Conservation (phyloP, 768 basidiomycete species). For the Kwoniella bestiolae region DNA sequence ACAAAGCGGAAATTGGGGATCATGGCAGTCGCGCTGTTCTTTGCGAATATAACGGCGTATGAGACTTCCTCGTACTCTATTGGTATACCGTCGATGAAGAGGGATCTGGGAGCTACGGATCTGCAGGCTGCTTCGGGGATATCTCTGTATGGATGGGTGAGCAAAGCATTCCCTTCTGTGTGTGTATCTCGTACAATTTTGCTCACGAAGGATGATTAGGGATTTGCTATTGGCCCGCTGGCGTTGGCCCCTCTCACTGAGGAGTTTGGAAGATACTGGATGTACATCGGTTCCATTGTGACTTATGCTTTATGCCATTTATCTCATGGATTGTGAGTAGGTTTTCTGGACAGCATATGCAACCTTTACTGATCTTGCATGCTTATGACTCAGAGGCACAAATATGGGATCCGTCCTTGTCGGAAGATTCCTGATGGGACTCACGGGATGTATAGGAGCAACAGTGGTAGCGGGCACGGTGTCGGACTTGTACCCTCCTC, state of each 20-base stretch:
- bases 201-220: too few species aligned
- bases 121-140: slow-evolving; percentile 45
- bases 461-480: slow-evolving; percentile 59
- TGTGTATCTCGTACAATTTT: not conserved
- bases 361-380: too few species aligned
- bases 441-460: slow-evolving; percentile 53
- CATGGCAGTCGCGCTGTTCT: slow-evolving; percentile 42
- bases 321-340: slow-evolving; percentile 24
- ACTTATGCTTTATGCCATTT: slow-evolving; percentile 27
- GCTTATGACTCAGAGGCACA: slow-evolving; percentile 51
- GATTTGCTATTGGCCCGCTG: slow-evolving; percentile 53
- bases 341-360: slow-evolving; percentile 2
- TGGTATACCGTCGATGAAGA: slow-evolving; percentile 40
- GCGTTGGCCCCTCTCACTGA: slow-evolving; percentile 49
- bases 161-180: not conserved
- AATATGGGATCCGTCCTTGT: slow-evolving; percentile 57
- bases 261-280: slow-evolving; percentile 47
- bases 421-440: slow-evolving; percentile 54
- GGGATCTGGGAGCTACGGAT: slow-evolving; percentile 38
- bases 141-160: slow-evolving; percentile 38
- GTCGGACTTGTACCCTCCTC: slow-evolving; percentile 55
- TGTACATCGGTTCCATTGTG: slow-evolving; percentile 41
- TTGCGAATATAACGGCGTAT: slow-evolving; percentile 40
- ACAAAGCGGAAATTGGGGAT: slow-evolving; percentile 39
- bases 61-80: slow-evolving; percentile 45